Evolutionary conservation across 345 rosid genomes (phyloP).

Genomic region (Eucalyptus marginata): DNA sequence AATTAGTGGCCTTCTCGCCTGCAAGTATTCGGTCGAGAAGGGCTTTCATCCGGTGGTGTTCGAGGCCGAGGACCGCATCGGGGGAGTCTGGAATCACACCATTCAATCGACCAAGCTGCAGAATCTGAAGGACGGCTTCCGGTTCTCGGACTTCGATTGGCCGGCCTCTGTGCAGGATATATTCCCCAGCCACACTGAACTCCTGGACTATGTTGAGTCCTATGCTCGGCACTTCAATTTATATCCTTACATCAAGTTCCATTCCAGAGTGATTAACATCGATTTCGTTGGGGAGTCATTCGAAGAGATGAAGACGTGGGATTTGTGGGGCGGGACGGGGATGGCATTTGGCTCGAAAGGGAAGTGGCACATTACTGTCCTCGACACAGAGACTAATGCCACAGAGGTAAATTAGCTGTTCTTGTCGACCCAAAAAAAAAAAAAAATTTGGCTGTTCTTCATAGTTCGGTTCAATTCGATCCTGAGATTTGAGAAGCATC

Average conservation of each 20-base stretch:
- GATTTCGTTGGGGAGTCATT: conserved; percentile 12
- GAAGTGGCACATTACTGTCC: conserved; percentile 21
- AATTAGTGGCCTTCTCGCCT: conserved; percentile 31
- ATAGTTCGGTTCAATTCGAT: not conserved
- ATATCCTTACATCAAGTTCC: conserved; percentile 7
- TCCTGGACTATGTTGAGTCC: conserved; percentile 9
- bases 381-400: not conserved
- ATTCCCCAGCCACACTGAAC: conserved; percentile 1
- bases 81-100: conserved; percentile 21
- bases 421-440: too few species aligned
- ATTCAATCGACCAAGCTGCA: conserved; percentile 13
- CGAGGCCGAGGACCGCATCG: conserved; percentile 8
- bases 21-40: conserved; percentile 7
- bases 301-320: conserved; percentile 22
- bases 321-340: conserved; percentile 22
- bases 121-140: not conserved
- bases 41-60: conserved; percentile 21
- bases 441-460: not conserved
- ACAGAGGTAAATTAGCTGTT: not conserved
- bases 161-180: conserved; percentile 2
- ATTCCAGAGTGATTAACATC: conserved; percentile 6
- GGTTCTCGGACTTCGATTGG: conserved; percentile 36
- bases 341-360: conserved; percentile 17
- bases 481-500: not conserved
- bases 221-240: conserved; percentile 13